Evolutionary conservation across 257 asterid species (phyloP).

Genomic region (Plantago elongata): DNA sequence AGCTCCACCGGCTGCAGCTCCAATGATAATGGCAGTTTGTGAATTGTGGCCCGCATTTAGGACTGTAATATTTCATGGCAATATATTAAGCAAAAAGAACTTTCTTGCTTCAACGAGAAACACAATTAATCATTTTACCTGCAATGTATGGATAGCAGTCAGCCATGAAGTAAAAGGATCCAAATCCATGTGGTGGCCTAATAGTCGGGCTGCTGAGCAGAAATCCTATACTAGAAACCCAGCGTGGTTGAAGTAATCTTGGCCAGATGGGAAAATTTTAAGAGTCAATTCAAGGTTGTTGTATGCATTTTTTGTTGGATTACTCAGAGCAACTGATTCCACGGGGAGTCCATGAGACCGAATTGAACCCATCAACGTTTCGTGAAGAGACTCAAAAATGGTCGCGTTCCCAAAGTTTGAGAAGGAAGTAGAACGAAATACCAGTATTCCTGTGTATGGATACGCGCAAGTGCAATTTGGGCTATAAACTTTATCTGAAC

Average conservation of each 20-base stretch:
- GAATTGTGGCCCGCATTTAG: constrained; percentile 28
- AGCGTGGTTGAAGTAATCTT: constrained; percentile 46
- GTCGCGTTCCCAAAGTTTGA: constrained; percentile 52
- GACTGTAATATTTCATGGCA: neutral
- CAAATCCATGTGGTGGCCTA: constrained; percentile 67
- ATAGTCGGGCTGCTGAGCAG: constrained; percentile 74
- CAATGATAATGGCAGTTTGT: constrained; percentile 41
- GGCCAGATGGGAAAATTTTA: constrained; percentile 55
- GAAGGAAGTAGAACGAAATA: constrained; percentile 74
- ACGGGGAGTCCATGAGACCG: constrained; percentile 44
- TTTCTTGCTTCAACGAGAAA: neutral
- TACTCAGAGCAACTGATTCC: constrained; percentile 61
- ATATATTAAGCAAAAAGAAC: too few relatives aligned
- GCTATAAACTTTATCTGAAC: constrained; percentile 37
- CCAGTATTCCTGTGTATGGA: constrained; percentile 65
- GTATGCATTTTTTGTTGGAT: constrained; percentile 46
- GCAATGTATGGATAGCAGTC: constrained; percentile 38
- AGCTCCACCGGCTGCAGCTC: constrained; percentile 67
- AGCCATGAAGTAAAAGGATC: constrained; percentile 59
- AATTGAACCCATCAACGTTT: constrained; percentile 38
- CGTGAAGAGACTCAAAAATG: constrained; percentile 34
- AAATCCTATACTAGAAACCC: constrained; percentile 58
- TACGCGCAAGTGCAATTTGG: constrained; percentile 72
- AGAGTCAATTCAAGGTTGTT: constrained; percentile 50
- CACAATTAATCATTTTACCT: constrained; percentile 38